Base-by-base conservation (phyloP, 2,329 filamentous ascomycete genomes). In the Hirsutella rhossiliensis region DNA sequence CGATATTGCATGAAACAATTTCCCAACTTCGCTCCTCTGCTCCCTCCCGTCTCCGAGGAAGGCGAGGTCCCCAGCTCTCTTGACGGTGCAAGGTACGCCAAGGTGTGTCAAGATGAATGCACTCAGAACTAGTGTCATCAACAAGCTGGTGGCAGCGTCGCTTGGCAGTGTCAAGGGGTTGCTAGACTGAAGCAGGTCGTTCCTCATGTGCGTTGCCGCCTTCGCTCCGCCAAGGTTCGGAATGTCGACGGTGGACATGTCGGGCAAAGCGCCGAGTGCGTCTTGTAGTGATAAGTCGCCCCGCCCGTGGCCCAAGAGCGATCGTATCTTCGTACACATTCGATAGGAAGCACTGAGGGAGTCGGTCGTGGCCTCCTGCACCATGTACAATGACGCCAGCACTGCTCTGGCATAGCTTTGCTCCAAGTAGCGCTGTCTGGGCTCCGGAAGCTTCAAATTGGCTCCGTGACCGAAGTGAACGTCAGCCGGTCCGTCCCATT, bases 401-500 rank as follows among this genome's bases (percentile, higher is more conserved):
- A 76, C 76, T 38, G 81, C 75, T 45, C 80, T 79, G 37, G 78
- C 79, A 57, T 87, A 89, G 40, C 75, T 72, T 32, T 67, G 63
- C 52, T 81, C 73, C 5, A 88, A 65, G 48, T 76, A 72, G 30
- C 69, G 65, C 50, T 78, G 74, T 39, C 77, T 69, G 3, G 75
- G 67, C 40, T 84, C 78, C 40, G 74, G 71, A 41, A 87, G 58
- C 63, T 76, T 77, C 40, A 70, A 60, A 3, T 66, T 67, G 8
- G 72, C 71, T 50, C 72, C 76, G 12, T 73, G 75, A 4, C 80
- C 82, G 5, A 87, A 58, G 50, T 88, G 81, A 40, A 82, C 71
- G 54, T 89, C 84, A 7, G 67, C 67, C 1, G 84, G 82, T 0
- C 84, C 85, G 52, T 82, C 77, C 84, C 84, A 90, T 50, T 84